Evolutionary conservation across 306 rosid species (phyloP).

Genomic region (Cucurbita pepo): DNA sequence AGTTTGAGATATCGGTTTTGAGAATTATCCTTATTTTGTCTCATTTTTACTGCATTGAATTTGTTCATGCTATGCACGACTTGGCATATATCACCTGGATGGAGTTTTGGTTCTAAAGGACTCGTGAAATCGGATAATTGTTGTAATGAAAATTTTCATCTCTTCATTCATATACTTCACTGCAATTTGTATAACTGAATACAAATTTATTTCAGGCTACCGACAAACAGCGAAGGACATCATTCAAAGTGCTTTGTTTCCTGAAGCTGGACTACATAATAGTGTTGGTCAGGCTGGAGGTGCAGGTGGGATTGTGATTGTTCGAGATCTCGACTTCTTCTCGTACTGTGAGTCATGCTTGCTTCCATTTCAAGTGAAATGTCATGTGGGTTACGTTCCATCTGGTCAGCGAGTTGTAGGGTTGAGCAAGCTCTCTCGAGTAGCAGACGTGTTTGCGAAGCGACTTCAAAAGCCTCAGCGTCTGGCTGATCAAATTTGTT

Average conservation of each 20-base stretch:
- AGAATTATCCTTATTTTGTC: background rate
- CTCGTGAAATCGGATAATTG: background rate
- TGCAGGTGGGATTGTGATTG: slow-evolving; percentile 86
- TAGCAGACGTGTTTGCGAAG: slow-evolving; percentile 43
- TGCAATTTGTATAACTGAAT: background rate
- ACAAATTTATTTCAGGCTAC: slow-evolving; percentile 38
- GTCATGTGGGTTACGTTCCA: slow-evolving; percentile 91
- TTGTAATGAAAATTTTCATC: background rate
- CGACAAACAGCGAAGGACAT: slow-evolving; percentile 63
- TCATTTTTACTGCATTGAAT: background rate
- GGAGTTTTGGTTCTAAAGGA: background rate
- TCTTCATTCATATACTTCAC: background rate
- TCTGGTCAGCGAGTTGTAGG: slow-evolving; percentile 73
- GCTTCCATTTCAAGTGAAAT: slow-evolving; percentile 84
- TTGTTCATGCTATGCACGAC: background rate
- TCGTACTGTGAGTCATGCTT: slow-evolving; percentile 90
- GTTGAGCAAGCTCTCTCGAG: slow-evolving; percentile 86
- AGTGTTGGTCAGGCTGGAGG: slow-evolving; percentile 85
- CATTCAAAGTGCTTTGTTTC: slow-evolving; percentile 81
- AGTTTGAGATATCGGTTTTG: background rate
- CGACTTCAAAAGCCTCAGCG: slow-evolving; percentile 65
- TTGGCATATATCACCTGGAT: background rate
- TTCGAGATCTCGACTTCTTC: slow-evolving; percentile 72
- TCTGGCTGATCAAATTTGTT: slow-evolving; percentile 39
- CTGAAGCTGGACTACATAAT: slow-evolving; percentile 74